Conservation (phyloP, 169 alveolate species). For the Pseudocohnilembus persalinus region DNA sequence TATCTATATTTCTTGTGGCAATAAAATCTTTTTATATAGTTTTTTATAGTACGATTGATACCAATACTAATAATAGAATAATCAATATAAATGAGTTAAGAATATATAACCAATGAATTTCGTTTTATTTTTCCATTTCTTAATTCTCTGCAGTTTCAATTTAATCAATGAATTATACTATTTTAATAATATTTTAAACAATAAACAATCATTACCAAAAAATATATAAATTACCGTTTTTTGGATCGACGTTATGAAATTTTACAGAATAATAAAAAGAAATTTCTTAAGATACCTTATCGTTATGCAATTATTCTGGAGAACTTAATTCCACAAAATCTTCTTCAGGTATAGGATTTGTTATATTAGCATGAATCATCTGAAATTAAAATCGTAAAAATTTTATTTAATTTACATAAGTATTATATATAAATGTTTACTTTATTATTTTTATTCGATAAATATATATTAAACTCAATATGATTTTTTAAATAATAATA, state of each 20-base stretch:
- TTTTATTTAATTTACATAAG: neutral
- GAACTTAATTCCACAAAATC: neutral
- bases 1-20: slow-evolving; percentile 28
- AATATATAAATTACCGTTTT: neutral
- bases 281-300: neutral
- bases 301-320: neutral
- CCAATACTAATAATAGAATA: slow-evolving; percentile 1
- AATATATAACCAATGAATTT: slow-evolving; percentile 25
- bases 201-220: neutral
- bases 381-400: neutral
- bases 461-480: slow-evolving; percentile 30
- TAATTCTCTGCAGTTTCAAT: slow-evolving; percentile 2
- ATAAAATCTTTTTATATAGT: slow-evolving; percentile 23
- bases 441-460: neutral
- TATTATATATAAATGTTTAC: neutral
- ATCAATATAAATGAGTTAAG: slow-evolving; percentile 17
- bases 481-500: slow-evolving; percentile 34
- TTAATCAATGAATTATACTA: neutral
- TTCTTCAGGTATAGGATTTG: neutral
- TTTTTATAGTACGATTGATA: slow-evolving; percentile 4
- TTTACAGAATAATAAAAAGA: neutral
- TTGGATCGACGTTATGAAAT: neutral
- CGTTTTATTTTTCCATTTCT: neutral
- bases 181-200: neutral
- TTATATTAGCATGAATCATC: neutral